Conservation (phyloP, 257 asterid species). For the Linderniella brevidens region DNA sequence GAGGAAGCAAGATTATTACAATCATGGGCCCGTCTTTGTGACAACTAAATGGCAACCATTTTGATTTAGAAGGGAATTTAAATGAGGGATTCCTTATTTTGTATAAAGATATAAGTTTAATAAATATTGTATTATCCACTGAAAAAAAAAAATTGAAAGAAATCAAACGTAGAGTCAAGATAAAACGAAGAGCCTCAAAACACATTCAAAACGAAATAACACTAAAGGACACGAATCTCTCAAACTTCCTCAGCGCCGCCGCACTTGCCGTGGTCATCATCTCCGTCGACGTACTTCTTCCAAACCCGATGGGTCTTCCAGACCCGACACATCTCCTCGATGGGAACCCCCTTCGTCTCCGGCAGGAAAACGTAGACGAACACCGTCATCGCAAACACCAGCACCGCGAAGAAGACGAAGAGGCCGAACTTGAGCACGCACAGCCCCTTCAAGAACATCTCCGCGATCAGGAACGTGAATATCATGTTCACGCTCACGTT, state of each 20-base stretch:
- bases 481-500: conserved; percentile 5
- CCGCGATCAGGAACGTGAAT: neutral
- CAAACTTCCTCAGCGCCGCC: too few relatives aligned
- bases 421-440: conserved; percentile 3
- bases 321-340: conserved; percentile 4
- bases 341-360: conserved; percentile 9
- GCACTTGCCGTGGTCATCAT: neutral
- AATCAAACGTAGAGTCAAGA: too few relatives aligned
- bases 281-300: neutral
- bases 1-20: conserved; percentile 12
- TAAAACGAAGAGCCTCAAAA: too few relatives aligned
- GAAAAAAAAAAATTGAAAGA: too few relatives aligned
- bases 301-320: conserved; percentile 6
- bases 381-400: conserved; percentile 1
- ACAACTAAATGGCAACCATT: conserved; percentile 81
- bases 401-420: conserved; percentile 3
- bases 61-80: conserved; percentile 10
- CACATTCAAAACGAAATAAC: too few relatives aligned
- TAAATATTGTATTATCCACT: too few relatives aligned
- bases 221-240: too few relatives aligned
- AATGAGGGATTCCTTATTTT: too few relatives aligned
- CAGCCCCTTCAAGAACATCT: conserved; percentile 2
- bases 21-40: conserved; percentile 39
- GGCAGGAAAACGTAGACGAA: conserved; percentile 8
- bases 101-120: too few relatives aligned